Base-by-base conservation (phyloP, 1,139 yeast genomes). In the Geotrichum fermentans region DNA sequence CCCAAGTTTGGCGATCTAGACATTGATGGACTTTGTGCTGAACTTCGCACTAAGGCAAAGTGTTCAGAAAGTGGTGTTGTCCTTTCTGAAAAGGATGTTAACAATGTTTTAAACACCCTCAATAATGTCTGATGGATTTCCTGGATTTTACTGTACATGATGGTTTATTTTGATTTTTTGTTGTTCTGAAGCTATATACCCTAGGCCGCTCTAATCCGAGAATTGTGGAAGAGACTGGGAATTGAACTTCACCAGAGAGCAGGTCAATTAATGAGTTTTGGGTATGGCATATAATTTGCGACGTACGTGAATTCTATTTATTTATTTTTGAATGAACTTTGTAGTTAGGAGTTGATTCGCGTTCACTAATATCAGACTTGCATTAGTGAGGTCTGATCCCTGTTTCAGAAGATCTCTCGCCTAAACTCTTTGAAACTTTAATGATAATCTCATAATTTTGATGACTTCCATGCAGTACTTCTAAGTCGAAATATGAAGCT, bases 61-160 rank as follows among this genome's bases (percentile, higher is more conserved):
- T 92, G 98, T 71, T 83, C 95, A 4, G 97, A 90, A 62, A 73
- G 74, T 51, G 97, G 97, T 11, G 97, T 85, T 33, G 94, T 90
- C 36, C 78, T 90, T 29, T 82, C 84, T 56, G 83, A 85, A 49
- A 71, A 75, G 33, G 97, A 89, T 62, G 92, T 90, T 33, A 84
- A 84, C 57, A 70, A 71, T 38, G 79, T 83, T 39, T 70, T 86
- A 52, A 75, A 73, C 3, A 50, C 57, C 1, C 52, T 58, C 7
- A 18, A 4, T 11, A n/a, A 20, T 36, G 40, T 28, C 34, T 30
- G n/a, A n/a, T n/a, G n/a, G n/a, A n/a, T n/a, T n/a, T n/a, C n/a
- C n/a, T n/a, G n/a, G n/a, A n/a, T n/a, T n/a, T 7, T 4, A 6
- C 22, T 34, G 38, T 34, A 34, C n/a, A 34, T 34, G 38, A 8